Evolutionary conservation across 805 yeast genomes (phyloP).

Genomic region (Starmerella roubikii): DNA sequence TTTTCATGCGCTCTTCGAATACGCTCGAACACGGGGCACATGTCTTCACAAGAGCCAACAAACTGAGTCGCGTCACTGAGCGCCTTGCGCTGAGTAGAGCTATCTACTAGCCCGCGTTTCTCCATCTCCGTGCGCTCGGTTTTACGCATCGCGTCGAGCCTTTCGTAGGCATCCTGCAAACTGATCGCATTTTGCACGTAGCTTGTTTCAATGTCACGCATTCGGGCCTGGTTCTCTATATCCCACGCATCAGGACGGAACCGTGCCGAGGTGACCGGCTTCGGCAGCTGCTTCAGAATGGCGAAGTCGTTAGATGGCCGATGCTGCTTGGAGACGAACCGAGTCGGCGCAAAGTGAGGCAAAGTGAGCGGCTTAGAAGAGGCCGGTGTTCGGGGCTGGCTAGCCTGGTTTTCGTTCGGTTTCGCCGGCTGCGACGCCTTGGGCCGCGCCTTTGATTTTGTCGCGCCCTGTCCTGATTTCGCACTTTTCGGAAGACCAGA

Average conservation of each 20-base stretch:
- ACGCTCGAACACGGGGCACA: constrained; percentile 93
- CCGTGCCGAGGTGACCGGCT: constrained; percentile 4
- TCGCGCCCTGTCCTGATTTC: no score
- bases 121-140: constrained; percentile 71
- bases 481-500: no score
- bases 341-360: constrained; percentile 5
- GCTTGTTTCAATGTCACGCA: constrained; percentile 40
- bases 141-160: constrained; percentile 56
- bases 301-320: constrained; percentile 7
- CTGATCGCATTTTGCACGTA: constrained; percentile 33
- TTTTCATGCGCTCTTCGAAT: constrained; percentile 77
- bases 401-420: no score
- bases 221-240: constrained; percentile 47
- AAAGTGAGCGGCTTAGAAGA: no score
- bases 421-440: no score
- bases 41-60: constrained; percentile 76
- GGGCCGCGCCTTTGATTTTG: no score
- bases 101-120: constrained; percentile 66
- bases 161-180: constrained; percentile 56
- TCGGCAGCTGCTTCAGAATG: constrained; percentile 12
- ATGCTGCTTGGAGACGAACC: constrained; percentile 1
- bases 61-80: constrained; percentile 80
- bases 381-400: no score
- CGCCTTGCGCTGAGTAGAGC: constrained; percentile 66
- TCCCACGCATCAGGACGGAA: constrained; percentile 43